Percentiles rank a stretch among this genome's conserved stretches.
Conservation (phyloP, 306 rosid genomes). For the Castanea sativa region DNA sequence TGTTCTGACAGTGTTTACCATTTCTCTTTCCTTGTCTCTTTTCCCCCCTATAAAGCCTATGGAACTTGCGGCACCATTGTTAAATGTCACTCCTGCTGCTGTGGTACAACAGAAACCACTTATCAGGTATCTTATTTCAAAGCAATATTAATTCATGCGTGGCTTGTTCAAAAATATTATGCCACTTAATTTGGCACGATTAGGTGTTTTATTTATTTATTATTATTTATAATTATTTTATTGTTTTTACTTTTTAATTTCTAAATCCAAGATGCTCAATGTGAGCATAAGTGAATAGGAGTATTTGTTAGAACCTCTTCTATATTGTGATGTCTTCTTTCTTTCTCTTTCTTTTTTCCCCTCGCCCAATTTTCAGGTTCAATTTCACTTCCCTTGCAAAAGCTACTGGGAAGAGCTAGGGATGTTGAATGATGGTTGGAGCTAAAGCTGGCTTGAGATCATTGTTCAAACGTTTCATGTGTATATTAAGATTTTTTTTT, state of each 20-base stretch:
- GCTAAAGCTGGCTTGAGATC: conserved; percentile 9
- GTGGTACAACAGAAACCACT: conserved; percentile 57
- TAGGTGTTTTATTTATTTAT: background rate
- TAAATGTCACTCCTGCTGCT: conserved; percentile 44
- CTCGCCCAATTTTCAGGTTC: conserved; percentile 51
- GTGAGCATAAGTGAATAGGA: background rate
- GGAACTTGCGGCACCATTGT: conserved; percentile 55
- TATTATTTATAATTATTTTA: background rate
- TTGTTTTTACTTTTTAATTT: background rate
- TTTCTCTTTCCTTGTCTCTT: background rate
- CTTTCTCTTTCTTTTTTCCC: conserved; percentile 17
- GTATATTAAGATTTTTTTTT: conserved; percentile 7
- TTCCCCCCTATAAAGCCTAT: conserved; percentile 50
- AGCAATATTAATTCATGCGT: background rate
- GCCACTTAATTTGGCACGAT: background rate
- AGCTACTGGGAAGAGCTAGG: conserved; percentile 56
- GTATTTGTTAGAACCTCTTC: background rate
- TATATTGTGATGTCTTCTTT: background rate
- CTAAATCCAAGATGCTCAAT: background rate
- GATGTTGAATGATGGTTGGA: conserved; percentile 12
- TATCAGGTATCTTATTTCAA: conserved; percentile 50
- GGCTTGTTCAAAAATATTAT: background rate
- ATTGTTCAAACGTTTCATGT: conserved; percentile 9
- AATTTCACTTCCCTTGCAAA: conserved; percentile 79
- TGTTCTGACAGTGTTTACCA: conserved; percentile 19